Evolutionary conservation across 164 flowering plant genomes (phyloP).

Genomic region (Cinnamomum chago): DNA sequence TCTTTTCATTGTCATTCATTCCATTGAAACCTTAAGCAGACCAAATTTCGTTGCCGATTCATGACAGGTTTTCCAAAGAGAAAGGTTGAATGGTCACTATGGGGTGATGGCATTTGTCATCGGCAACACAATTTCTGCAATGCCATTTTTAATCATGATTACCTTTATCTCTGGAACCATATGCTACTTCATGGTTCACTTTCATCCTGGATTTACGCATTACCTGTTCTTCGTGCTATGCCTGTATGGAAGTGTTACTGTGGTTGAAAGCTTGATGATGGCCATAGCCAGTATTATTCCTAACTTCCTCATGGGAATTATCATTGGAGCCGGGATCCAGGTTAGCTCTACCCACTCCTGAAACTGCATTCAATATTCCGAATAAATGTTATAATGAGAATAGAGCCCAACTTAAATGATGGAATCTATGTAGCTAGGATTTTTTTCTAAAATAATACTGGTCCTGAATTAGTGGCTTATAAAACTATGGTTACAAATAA

Average conservation of each 20-base stretch:
- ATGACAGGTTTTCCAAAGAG: conserved; percentile 87
- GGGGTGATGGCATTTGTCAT: conserved; percentile 80
- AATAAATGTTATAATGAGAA: not conserved
- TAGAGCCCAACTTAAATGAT: not conserved
- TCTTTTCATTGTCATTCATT: not conserved
- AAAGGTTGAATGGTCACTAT: conserved; percentile 89
- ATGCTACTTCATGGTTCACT: conserved; percentile 87
- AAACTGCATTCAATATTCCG: not conserved
- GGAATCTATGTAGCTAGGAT: not conserved
- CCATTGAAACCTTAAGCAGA: not conserved
- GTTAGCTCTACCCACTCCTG: conserved; percentile 23
- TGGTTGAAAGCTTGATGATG: conserved; percentile 99
- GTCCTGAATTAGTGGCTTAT: not conserved
- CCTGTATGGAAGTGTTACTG: conserved; percentile 87
- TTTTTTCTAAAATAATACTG: not conserved
- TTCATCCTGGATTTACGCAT: conserved; percentile 79
- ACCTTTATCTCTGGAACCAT: conserved; percentile 83
- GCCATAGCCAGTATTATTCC: conserved; percentile 90
- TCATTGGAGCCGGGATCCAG: conserved; percentile 96
- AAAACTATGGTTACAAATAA: not conserved
- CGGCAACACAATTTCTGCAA: conserved; percentile 83
- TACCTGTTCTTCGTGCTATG: conserved; percentile 82
- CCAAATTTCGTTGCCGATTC: not conserved
- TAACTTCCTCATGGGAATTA: conserved; percentile 97
- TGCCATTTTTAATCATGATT: conserved; percentile 82